Percentiles rank a stretch among this genome's conserved stretches.
Conservation (phyloP, 148 eudicot genomes). For the Diospyros lotus region DNA sequence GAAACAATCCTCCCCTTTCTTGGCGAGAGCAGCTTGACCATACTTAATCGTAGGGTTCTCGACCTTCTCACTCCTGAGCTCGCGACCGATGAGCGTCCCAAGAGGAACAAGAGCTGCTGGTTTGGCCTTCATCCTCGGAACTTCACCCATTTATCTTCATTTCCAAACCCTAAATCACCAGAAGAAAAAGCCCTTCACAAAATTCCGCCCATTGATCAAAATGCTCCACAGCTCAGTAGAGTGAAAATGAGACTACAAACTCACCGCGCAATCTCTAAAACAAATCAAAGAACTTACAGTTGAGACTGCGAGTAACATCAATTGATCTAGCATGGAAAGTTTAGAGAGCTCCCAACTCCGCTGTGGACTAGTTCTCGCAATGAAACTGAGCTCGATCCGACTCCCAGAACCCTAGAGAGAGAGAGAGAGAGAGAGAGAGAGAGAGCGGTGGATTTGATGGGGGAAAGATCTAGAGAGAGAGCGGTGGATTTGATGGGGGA, state of each 20-base stretch:
- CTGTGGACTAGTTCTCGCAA: not conserved
- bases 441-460: conserved; percentile 18
- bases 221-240: conserved; percentile 4
- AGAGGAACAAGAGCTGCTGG: conserved; percentile 72
- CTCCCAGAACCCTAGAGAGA: conserved; percentile 16
- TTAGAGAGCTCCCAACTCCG: conserved; percentile 12
- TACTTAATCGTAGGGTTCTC: conserved; percentile 77
- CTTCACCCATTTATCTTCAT: conserved; percentile 62
- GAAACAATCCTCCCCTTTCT: conserved; percentile 95
- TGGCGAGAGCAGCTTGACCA: conserved; percentile 93
- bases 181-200: not conserved
- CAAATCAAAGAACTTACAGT: conserved; percentile 19
- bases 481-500: conserved; percentile 20
- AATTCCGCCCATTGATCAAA: not conserved
- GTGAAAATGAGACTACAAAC: not conserved
- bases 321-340: conserved; percentile 32
- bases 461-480: conserved; percentile 16
- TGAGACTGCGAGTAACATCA: not conserved
- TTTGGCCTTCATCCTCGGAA: conserved; percentile 45
- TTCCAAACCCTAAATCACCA: conserved; percentile 30
- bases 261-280: not conserved
- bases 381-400: conserved; percentile 15
- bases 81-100: conserved; percentile 81
- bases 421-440: conserved; percentile 15
- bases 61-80: conserved; percentile 69